phyloP scores from a whole-genome alignment of 2,329 filamentous ascomycete genomes.

The Paramyrothecium roridum region DNA sequence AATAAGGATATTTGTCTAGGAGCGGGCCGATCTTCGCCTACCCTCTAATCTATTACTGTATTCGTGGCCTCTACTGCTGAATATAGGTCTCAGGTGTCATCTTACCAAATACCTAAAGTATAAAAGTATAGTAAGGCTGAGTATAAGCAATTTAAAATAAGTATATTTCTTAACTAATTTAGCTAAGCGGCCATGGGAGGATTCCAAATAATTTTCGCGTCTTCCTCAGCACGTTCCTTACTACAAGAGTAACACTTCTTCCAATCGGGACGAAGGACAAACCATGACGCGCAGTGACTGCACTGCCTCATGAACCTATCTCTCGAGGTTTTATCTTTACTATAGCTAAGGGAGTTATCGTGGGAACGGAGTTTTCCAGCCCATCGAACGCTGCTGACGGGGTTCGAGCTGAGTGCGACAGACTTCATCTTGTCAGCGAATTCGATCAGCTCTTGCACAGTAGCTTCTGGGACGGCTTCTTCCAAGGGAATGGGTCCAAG shows the following conservation, averaged over 20 bases:
- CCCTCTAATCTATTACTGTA: no score
- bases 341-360: not conserved
- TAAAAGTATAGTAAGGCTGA: no score
- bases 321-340: not conserved
- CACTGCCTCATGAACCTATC: not conserved
- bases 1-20: no score
- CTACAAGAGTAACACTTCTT: not conserved
- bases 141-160: no score
- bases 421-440: not conserved
- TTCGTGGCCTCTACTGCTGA: no score
- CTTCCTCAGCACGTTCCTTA: not conserved
- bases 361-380: not conserved
- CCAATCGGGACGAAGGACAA: not conserved
- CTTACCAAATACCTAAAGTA: no score
- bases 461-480: not conserved
- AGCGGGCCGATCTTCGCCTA: no score
- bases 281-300: not conserved
- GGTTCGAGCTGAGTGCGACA: not conserved
- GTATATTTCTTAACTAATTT: no score
- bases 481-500: not conserved
- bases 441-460: slow-evolving; percentile 1
- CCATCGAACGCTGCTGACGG: not conserved
- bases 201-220: not conserved
- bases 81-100: no score
- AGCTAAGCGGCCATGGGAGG: not conserved